Evolutionary conservation across 202 grass and related monocot species (phyloP).

Genomic region (Panicum virgatum): DNA sequence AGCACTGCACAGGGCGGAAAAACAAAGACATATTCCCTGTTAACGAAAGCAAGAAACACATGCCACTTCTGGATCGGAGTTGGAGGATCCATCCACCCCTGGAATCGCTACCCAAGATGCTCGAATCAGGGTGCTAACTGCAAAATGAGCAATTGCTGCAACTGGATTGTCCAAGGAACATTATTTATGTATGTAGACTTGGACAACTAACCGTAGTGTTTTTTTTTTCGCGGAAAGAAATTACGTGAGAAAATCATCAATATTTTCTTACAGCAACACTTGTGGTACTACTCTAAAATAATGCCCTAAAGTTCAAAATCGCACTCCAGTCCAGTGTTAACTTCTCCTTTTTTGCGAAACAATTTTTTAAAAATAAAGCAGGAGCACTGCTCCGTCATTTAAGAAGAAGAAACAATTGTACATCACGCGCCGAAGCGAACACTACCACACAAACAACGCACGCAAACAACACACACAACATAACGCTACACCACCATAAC

Average conservation of each 20-base stretch:
- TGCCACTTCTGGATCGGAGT: not conserved
- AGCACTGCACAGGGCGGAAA: not conserved
- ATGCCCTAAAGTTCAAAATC: not conserved
- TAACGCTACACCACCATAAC: too few species aligned
- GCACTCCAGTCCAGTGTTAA: not conserved
- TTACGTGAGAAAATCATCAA: not conserved
- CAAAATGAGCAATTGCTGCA: not conserved
- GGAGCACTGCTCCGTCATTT: too few species aligned
- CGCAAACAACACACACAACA: too few species aligned
- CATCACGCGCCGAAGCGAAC: too few species aligned
- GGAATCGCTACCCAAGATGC: not conserved
- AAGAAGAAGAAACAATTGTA: too few species aligned
- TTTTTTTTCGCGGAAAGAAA: not conserved
- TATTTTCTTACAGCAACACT: not conserved
- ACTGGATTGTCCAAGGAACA: not conserved
- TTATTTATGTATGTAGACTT: not conserved
- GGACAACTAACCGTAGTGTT: not conserved
- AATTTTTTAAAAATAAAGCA: too few species aligned
- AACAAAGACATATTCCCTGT: not conserved
- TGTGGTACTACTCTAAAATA: too few species aligned
- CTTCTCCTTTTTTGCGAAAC: not conserved
- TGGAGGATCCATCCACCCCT: not conserved
- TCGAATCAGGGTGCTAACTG: not conserved
- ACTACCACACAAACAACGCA: too few species aligned
- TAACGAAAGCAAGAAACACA: constrained; percentile 35